Conservation (phyloP, 106 monocot species). For the Dioscorea dumetorum region DNA sequence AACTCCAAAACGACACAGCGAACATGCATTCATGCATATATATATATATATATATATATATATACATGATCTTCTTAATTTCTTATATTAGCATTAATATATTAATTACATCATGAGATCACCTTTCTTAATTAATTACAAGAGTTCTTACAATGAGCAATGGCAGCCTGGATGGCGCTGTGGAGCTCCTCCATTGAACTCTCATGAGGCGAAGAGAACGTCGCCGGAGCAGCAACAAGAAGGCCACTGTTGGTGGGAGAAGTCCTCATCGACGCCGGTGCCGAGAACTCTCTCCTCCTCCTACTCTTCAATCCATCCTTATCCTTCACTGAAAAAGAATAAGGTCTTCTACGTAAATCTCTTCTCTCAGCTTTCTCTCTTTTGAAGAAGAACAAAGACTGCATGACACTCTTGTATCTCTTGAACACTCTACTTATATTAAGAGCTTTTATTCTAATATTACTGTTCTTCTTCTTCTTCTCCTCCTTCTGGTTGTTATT, state of each 20-base stretch:
- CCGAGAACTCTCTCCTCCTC: constrained; percentile 43
- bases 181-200: constrained; percentile 98
- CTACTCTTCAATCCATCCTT: constrained; percentile 24
- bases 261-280: constrained; percentile 64
- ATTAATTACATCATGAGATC: not conserved
- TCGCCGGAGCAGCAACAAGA: constrained; percentile 27
- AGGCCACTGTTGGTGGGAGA: constrained; percentile 79
- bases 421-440: constrained; percentile 33
- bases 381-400: constrained; percentile 21
- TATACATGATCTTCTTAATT: too few species aligned
- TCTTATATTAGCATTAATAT: constrained; percentile 1
- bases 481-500: too few species aligned
- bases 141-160: constrained; percentile 89
- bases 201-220: constrained; percentile 41
- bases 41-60: too few species aligned
- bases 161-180: constrained; percentile 82
- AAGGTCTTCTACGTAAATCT: constrained; percentile 31
- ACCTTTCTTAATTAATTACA: constrained; percentile 17
- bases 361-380: constrained; percentile 14
- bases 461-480: constrained; percentile 30
- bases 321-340: constrained; percentile 54
- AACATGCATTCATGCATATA: too few species aligned
- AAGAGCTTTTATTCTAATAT: not conserved
- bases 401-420: constrained; percentile 40
- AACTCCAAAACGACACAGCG: too few species aligned